phyloP scores from a whole-genome alignment of 176 grass and related monocot genomes.

The Oryza brachyantha region DNA sequence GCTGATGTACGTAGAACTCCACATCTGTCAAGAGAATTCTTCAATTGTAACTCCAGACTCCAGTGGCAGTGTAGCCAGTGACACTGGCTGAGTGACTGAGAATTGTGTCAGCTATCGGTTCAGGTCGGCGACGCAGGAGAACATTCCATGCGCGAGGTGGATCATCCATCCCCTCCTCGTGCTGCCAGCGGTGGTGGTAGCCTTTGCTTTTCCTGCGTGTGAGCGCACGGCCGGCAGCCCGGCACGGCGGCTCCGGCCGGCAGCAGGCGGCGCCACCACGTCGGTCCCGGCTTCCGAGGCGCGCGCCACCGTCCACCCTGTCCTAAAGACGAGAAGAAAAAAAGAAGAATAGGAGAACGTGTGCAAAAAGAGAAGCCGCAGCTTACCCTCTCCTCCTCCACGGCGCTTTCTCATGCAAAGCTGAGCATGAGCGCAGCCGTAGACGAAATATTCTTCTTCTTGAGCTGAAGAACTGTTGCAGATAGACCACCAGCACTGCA shows the following conservation, averaged over 20 bases:
- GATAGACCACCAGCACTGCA: background rate
- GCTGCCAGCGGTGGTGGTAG: too few relatives aligned
- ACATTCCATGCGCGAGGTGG: constrained; percentile 19
- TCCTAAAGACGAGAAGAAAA: constrained; percentile 44
- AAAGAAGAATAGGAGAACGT: constrained; percentile 31
- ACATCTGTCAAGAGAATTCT: too few relatives aligned
- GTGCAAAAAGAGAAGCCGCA: constrained; percentile 48
- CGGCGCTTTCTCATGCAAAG: constrained; percentile 8
- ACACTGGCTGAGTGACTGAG: background rate
- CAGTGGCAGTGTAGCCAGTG: background rate
- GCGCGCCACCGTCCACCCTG: constrained; percentile 17
- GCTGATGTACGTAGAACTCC: too few relatives aligned
- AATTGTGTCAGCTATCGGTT: background rate
- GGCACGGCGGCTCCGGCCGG: background rate
- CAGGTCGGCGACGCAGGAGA: constrained; percentile 9
- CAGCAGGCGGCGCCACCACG: constrained; percentile 12
- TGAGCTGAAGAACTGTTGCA: background rate
- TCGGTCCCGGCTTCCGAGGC: constrained; percentile 30
- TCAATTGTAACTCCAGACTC: too few relatives aligned
- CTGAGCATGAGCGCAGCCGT: background rate
- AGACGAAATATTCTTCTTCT: constrained; percentile 22
- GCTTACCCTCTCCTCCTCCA: constrained; percentile 20
- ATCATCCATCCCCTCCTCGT: background rate
- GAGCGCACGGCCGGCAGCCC: background rate
- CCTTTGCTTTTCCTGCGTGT: background rate